Conservation (phyloP, 108 stramenopile genomes). For the Conticribra guillardii region DNA sequence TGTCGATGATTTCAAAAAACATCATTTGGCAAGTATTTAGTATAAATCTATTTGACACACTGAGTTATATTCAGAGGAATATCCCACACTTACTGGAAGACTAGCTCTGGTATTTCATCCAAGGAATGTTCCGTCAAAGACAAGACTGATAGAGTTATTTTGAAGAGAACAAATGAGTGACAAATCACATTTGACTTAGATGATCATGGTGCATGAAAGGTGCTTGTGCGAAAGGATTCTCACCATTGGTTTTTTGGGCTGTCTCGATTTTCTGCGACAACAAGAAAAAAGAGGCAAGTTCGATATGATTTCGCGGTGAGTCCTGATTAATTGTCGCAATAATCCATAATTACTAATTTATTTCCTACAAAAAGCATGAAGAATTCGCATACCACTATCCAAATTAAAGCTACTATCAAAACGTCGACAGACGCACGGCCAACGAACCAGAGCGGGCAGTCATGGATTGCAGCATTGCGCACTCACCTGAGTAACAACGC, state of each 20-base stretch:
- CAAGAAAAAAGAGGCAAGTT: background rate
- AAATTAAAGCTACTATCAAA: too few relatives aligned
- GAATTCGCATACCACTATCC: too few relatives aligned
- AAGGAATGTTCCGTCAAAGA: conserved; percentile 81
- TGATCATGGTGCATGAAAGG: background rate
- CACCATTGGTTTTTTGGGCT: conserved; percentile 43
- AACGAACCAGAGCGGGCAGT: too few relatives aligned
- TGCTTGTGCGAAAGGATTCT: background rate
- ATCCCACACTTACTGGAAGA: conserved; percentile 65
- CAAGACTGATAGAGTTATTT: conserved; percentile 43
- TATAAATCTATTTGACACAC: background rate
- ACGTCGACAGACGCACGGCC: too few relatives aligned
- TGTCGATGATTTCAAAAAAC: conserved; percentile 16
- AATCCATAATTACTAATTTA: too few relatives aligned
- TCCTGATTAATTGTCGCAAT: too few relatives aligned
- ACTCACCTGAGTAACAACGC: conserved; percentile 64
- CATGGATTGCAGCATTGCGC: too few relatives aligned
- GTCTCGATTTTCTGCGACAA: conserved; percentile 40
- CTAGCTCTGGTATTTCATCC: conserved; percentile 62
- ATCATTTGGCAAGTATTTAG: background rate
- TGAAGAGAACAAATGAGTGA: conserved; percentile 1
- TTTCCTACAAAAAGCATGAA: too few relatives aligned
- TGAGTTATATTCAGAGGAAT: background rate
- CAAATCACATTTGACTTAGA: conserved; percentile 3
- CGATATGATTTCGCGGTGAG: background rate